Conservation (phyloP, 139 green algal species). For the Volvox africanus region DNA sequence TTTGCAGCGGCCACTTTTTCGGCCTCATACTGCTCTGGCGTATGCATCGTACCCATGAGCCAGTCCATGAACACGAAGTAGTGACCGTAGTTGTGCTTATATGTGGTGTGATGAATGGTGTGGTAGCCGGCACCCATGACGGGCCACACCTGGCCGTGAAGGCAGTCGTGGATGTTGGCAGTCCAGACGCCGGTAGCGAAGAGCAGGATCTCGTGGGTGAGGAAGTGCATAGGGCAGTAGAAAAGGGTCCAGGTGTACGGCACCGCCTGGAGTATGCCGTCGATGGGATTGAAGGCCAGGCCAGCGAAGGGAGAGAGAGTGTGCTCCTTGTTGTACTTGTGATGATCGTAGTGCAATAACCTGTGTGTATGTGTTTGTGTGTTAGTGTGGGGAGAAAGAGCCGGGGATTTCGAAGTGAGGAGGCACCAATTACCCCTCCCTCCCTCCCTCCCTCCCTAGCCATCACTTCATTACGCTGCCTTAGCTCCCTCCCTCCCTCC, state of each 20-base stretch:
- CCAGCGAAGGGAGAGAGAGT: constrained; percentile 95
- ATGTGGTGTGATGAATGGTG: constrained; percentile 96
- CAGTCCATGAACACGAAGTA: constrained; percentile 93
- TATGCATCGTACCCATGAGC: constrained; percentile 82
- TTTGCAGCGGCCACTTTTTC: not conserved
- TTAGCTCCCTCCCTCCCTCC: too few species aligned
- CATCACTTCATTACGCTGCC: too few species aligned
- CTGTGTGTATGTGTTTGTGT: constrained; percentile 30
- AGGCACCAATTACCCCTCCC: too few species aligned
- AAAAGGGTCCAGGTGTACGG: constrained; percentile 90
- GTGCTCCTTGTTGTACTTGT: constrained; percentile 99
- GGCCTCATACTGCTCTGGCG: constrained; percentile 65
- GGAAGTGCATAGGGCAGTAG: constrained; percentile 91
- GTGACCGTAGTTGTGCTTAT: constrained; percentile 97
- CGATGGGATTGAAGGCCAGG: constrained; percentile 93
- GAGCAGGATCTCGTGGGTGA: constrained; percentile 94
- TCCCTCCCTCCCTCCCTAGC: too few species aligned
- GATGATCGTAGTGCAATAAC: constrained; percentile 88
- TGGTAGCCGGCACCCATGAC: constrained; percentile 98
- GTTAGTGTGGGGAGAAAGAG: too few species aligned
- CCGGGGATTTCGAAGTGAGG: too few species aligned
- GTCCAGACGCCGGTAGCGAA: constrained; percentile 96
- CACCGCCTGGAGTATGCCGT: constrained; percentile 88
- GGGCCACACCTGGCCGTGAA: constrained; percentile 86
- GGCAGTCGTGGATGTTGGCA: constrained; percentile 96